Conservation (phyloP, 192 early-diverging fungal genomes). For the Funneliformis mosseae region DNA sequence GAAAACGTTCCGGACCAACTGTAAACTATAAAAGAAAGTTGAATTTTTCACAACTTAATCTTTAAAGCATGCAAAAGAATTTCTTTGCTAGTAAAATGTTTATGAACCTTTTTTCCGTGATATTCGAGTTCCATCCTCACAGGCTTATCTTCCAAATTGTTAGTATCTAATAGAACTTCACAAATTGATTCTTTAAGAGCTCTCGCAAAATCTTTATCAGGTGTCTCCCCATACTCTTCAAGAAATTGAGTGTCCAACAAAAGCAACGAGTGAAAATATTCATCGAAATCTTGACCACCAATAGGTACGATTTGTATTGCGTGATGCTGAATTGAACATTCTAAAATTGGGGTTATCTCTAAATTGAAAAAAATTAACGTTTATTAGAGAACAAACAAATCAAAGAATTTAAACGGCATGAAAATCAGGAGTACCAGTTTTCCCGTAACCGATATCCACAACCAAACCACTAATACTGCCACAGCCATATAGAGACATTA, state of each 20-base stretch:
- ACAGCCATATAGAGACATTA: conserved; percentile 79
- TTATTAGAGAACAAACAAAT: background rate
- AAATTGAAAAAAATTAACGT: background rate
- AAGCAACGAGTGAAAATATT: conserved; percentile 63
- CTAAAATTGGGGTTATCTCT: conserved; percentile 81
- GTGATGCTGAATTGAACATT: conserved; percentile 66
- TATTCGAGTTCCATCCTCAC: conserved; percentile 56
- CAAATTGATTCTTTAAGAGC: conserved; percentile 59
- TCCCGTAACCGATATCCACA: conserved; percentile 89
- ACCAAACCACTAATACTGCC: conserved; percentile 79
- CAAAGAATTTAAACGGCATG: background rate
- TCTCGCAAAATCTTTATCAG: conserved; percentile 59
- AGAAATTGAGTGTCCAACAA: conserved; percentile 54
- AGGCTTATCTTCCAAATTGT: conserved; percentile 35
- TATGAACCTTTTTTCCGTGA: conserved; percentile 55
- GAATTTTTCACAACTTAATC: conserved; percentile 36
- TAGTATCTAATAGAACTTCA: conserved; percentile 42
- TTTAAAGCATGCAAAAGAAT: background rate
- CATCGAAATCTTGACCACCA: conserved; percentile 71
- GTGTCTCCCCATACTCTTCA: conserved; percentile 48
- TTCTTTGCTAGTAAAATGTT: background rate
- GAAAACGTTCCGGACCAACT: conserved; percentile 63
- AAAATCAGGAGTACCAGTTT: conserved; percentile 59
- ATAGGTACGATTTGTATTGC: conserved; percentile 64
- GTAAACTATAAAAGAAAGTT: conserved; percentile 56